Evolutionary conservation across 768 basidiomycete genomes (phyloP), one percentile per base, ranked within the genome.

Genomic region (Coprinopsis strossmayeri): DNA sequence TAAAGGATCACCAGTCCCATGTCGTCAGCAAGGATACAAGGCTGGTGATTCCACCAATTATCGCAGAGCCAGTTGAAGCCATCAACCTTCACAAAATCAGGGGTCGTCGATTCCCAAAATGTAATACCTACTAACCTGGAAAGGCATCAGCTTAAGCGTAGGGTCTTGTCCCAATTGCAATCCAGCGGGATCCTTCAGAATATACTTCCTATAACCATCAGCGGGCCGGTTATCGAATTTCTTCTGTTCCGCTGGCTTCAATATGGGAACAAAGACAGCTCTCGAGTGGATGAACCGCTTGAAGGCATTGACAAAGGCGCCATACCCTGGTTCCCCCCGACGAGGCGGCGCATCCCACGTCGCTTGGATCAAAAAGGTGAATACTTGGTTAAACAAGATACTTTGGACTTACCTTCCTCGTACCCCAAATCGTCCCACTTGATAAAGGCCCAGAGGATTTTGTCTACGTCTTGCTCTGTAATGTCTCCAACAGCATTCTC

Each of bases 371-470:
- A 18, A 9, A 46, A 43, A 3, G 32, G 35, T 38, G 34, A 51
- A 43, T 27, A 53, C 44, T n/a, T 35, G 17, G 9, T 17, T 7
- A 18, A 11, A 38, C 10, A 38, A 5, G 10, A 18, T 11, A 5
- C 35, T 5, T 17, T 10, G 17, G 17, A 18, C 9, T 11, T 49
- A 90, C 94, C 83, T 72, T 92, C 87, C 18, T 95, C 87, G 53
- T 98, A 96, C n/a, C 87, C 82, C 23, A 97, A 71, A 53, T 92
- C 92, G 37, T 81, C 73, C 95, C 95, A 98, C 63, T 98, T 99
- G 55, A 91, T 72, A 61, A 93, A 93, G 11, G 77, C 80, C 84
- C 88, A 92, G 17, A 81, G 72, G 27, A 95, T 79, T 43, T 76
- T 64, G 32, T 78, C 69, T 24, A 82, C 74, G 56, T 86, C 73